phyloP scores from a whole-genome alignment of 352 stramenopile genomes.

The Elongisporangium anandrum region DNA sequence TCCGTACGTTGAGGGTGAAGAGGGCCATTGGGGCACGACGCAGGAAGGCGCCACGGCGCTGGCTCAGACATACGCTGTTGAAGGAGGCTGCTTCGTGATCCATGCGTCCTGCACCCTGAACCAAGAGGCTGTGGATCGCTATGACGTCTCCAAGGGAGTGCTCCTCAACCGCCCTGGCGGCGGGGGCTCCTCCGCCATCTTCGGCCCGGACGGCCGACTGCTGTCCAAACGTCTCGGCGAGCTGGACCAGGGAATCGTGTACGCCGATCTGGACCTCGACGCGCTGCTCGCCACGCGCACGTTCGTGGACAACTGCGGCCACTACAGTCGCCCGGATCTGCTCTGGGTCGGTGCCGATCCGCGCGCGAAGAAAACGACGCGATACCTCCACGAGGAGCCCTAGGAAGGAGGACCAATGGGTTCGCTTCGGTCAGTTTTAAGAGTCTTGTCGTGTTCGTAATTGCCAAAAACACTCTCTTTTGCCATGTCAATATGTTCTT shows the following conservation, averaged over 20 bases:
- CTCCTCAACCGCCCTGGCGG: constrained; percentile 8
- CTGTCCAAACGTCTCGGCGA: constrained; percentile 8
- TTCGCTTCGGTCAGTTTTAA: neutral
- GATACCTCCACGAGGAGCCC: neutral
- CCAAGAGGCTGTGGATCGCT: constrained; percentile 12
- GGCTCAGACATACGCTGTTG: constrained; percentile 10
- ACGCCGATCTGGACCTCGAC: constrained; percentile 14
- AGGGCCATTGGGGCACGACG: constrained; percentile 15
- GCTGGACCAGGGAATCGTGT: constrained; percentile 15
- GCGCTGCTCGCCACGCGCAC: constrained; percentile 5
- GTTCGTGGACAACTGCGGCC: constrained; percentile 12
- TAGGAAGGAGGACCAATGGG: neutral
- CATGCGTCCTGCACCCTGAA: constrained; percentile 7
- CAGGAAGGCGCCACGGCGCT: constrained; percentile 10
- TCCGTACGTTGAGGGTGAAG: constrained; percentile 12
- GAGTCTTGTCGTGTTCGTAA: neutral
- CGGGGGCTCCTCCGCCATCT: constrained; percentile 16
- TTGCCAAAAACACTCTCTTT: neutral
- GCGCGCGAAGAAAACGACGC: neutral
- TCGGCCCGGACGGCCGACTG: constrained; percentile 9
- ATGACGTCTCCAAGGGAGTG: constrained; percentile 4
- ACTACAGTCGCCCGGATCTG: constrained; percentile 20
- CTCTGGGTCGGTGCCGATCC: constrained; percentile 15
- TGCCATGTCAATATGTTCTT: neutral
- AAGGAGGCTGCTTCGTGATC: constrained; percentile 18